A percentile compares a stretch with the other conserved stretches of the same genome.
Evolutionary conservation across 2,329 filamentous ascomycete genomes (phyloP).

Genomic region (Phaeosphaeriaceae sp.): DNA sequence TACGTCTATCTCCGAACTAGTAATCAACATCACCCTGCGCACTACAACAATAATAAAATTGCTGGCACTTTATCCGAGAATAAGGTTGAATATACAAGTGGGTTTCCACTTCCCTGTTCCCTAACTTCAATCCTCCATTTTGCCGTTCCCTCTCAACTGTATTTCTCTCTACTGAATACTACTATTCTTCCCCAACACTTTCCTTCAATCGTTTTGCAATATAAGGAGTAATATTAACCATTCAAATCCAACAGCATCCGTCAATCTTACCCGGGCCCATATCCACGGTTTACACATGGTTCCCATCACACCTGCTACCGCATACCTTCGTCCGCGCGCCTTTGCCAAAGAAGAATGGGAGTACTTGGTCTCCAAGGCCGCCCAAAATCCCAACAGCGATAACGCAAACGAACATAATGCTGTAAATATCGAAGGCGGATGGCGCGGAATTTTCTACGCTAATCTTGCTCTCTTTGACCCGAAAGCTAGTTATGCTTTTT

Average conservation of each 20-base stretch:
- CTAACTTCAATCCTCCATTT: slow-evolving; percentile 52
- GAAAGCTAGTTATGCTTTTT: slow-evolving; percentile 73
- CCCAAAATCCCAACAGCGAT: neutral
- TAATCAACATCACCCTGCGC: slow-evolving; percentile 73
- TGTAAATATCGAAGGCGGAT: slow-evolving; percentile 71
- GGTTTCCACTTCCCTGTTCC: slow-evolving; percentile 72
- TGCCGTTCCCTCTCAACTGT: too few species aligned
- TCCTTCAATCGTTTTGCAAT: too few species aligned
- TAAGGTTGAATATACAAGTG: slow-evolving; percentile 91
- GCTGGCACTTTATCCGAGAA: slow-evolving; percentile 83
- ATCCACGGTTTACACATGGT: slow-evolving; percentile 85
- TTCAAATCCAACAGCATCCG: too few species aligned
- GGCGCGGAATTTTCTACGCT: slow-evolving; percentile 83
- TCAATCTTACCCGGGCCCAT: slow-evolving; percentile 69
- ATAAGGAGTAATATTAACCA: too few species aligned
- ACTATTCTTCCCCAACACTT: neutral
- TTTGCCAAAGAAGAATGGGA: slow-evolving; percentile 76
- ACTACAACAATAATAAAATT: slow-evolving; percentile 82
- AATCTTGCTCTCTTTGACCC: slow-evolving; percentile 83
- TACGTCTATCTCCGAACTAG: slow-evolving; percentile 81
- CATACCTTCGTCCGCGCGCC: slow-evolving; percentile 67
- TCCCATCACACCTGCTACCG: slow-evolving; percentile 71
- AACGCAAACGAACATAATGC: too few species aligned
- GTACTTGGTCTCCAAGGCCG: slow-evolving; percentile 70
- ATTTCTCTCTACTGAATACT: too few species aligned